These are phyloP conservation scores for Vigna reflexopilosa DNA, from an alignment of 306 rosid genomes.

Conservation along the genomic window DNA sequence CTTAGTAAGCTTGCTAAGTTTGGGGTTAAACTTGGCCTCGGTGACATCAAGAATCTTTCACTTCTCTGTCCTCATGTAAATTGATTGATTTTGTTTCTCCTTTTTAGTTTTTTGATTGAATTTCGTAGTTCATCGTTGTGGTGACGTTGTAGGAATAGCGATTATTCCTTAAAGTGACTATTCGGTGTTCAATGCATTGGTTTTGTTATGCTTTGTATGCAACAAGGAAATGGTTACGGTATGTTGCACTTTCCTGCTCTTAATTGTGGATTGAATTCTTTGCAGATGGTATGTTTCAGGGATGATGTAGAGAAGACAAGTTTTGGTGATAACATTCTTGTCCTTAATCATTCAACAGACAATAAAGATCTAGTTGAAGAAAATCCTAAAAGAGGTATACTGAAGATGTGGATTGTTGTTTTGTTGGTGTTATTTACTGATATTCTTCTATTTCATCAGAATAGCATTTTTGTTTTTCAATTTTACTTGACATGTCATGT, in stretches of 20 bases:
- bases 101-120: neutral
- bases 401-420: slow-evolving; percentile 21
- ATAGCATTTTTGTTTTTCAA: neutral
- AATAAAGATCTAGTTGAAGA: slow-evolving; percentile 43
- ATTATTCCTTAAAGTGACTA: neutral
- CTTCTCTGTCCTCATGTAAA: slow-evolving; percentile 79
- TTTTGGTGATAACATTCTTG: slow-evolving; percentile 57
- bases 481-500: slow-evolving; percentile 44
- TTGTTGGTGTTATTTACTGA: slow-evolving; percentile 32
- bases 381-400: slow-evolving; percentile 57
- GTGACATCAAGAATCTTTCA: slow-evolving; percentile 70
- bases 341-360: slow-evolving; percentile 46
- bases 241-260: slow-evolving; percentile 37
- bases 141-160: slow-evolving; percentile 8
- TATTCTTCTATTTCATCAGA: slow-evolving; percentile 17
- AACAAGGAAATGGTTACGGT: neutral
- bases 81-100: slow-evolving; percentile 39
- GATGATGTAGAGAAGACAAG: slow-evolving; percentile 51
- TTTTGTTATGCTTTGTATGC: slow-evolving; percentile 16
- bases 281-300: slow-evolving; percentile 67
- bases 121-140: slow-evolving; percentile 9
- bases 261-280: slow-evolving; percentile 33
- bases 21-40: slow-evolving; percentile 59
- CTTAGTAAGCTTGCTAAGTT: slow-evolving; percentile 58
- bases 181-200: neutral